phyloP scores from a whole-genome alignment of 176 grass and related monocot genomes.

The Avena eriantha region DNA sequence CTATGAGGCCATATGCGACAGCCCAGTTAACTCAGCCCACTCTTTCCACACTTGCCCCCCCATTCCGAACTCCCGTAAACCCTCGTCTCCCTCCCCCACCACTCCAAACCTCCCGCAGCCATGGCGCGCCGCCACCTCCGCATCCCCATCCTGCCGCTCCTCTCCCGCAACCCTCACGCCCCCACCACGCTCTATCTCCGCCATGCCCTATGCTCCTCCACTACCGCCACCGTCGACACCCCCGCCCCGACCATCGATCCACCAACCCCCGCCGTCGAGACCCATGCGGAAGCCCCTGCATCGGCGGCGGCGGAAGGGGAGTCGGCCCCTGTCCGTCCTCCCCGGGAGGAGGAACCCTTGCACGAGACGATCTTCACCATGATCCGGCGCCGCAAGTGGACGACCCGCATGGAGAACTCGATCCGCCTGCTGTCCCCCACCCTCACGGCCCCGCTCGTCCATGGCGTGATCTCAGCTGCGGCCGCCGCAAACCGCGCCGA shows the following conservation, averaged over 20 bases:
- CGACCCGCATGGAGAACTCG: constrained; percentile 93
- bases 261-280: background rate
- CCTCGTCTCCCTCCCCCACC: constrained; percentile 22
- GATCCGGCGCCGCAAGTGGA: constrained; percentile 85
- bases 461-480: constrained; percentile 62
- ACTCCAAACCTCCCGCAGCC: constrained; percentile 27
- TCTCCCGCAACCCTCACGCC: constrained; percentile 33
- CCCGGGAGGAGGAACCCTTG: constrained; percentile 55
- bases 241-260: background rate
- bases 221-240: background rate
- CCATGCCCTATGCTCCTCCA: constrained; percentile 41
- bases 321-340: background rate
- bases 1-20: background rate
- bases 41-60: background rate
- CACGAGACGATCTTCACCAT: constrained; percentile 87
- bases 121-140: constrained; percentile 49
- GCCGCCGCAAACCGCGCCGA: constrained; percentile 42
- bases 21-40: background rate
- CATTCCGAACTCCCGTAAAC: constrained; percentile 43
- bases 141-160: constrained; percentile 40
- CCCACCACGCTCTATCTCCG: constrained; percentile 17
- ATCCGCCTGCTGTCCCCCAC: constrained; percentile 65
- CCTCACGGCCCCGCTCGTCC: constrained; percentile 61
- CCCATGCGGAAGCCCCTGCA: background rate
- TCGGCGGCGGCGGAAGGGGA: background rate